phyloP scores from a whole-genome alignment of 2,329 filamentous ascomycete species.

The Zymoseptoria pseudotritici region DNA sequence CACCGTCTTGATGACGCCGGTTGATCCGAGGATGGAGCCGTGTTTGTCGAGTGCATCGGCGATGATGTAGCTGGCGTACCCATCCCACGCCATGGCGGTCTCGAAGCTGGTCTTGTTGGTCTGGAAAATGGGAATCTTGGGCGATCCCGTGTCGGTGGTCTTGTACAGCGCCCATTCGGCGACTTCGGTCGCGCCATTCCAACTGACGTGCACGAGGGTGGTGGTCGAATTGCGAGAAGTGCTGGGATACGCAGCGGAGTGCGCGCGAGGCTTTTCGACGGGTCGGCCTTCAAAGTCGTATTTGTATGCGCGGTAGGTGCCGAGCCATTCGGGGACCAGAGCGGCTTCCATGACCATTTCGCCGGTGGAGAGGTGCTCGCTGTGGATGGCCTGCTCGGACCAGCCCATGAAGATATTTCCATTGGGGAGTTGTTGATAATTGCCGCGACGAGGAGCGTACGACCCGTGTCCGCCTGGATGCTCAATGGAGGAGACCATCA shows the following conservation, averaged over 20 bases:
- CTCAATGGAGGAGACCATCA: constrained; percentile 7
- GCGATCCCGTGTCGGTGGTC: constrained; percentile 8
- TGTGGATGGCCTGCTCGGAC: constrained; percentile 21
- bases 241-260: constrained; percentile 22
- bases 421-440: constrained; percentile 39
- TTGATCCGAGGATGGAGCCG: constrained; percentile 3
- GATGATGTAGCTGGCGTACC: constrained; percentile 12
- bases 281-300: constrained; percentile 38
- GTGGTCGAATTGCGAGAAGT: constrained; percentile 13
- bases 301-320: constrained; percentile 46
- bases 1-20: constrained; percentile 1
- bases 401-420: constrained; percentile 49
- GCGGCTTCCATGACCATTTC: constrained; percentile 41
- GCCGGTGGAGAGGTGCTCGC: constrained; percentile 38
- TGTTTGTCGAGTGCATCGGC: constrained; percentile 13
- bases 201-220: constrained; percentile 42
- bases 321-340: constrained; percentile 26
- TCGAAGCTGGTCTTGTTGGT: constrained; percentile 12
- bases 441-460: constrained; percentile 34
- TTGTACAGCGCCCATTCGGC: constrained; percentile 12
- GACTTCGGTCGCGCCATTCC: constrained; percentile 37
- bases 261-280: constrained; percentile 24
- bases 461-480: constrained; percentile 26
- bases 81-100: constrained; percentile 11
- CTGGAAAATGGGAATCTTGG: constrained; percentile 8